Conservation (phyloP, 2,329 filamentous ascomycete genomes). For the Cadophora gregata region DNA sequence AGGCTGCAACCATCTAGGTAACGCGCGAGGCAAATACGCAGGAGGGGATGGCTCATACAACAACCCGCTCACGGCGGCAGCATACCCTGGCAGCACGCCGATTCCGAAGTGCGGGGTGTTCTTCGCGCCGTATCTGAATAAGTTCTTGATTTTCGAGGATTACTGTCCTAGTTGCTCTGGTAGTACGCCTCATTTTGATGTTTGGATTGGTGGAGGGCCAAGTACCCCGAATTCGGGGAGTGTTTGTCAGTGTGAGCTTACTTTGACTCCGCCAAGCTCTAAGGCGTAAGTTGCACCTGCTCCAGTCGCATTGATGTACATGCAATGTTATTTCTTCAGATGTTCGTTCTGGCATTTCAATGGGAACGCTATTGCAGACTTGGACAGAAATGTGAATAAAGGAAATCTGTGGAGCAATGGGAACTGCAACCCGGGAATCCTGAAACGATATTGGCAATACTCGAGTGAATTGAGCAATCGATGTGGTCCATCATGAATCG, state of each 20-base stretch:
- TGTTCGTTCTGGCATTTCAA: constrained; percentile 3
- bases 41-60: neutral
- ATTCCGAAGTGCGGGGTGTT: neutral
- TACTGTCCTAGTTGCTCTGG: neutral
- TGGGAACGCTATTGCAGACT: neutral
- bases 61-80: neutral
- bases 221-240: neutral
- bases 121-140: neutral
- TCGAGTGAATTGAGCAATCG: neutral
- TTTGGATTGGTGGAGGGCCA: constrained; percentile 1
- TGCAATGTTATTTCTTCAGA: neutral
- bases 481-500: neutral
- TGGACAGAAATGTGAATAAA: neutral
- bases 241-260: neutral
- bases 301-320: neutral
- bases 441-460: neutral
- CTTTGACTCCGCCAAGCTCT: neutral
- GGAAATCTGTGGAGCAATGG: neutral
- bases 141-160: neutral
- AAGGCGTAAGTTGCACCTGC: neutral
- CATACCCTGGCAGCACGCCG: neutral
- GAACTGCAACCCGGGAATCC: neutral
- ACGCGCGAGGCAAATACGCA: neutral
- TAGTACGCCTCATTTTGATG: neutral
- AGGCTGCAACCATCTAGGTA: neutral